Percentiles rank a stretch among this genome's conserved stretches.
phyloP scores from a whole-genome alignment of 2,329 filamentous ascomycete species.

The Cladophialophora yegresii region DNA sequence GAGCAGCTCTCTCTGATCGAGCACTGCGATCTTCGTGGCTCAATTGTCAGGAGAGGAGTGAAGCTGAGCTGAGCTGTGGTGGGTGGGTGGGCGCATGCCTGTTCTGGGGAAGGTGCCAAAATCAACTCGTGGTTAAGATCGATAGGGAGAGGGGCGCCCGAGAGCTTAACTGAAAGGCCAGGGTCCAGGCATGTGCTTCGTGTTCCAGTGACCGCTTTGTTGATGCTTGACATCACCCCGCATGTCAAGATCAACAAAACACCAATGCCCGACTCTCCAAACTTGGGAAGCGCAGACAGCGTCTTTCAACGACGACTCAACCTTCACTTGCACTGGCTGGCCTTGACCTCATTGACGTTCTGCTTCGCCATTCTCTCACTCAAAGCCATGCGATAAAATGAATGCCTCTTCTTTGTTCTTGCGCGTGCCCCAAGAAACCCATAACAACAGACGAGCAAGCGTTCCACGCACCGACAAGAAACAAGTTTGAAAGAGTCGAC shows the following conservation, averaged over 20 bases:
- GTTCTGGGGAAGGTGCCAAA: slow-evolving; percentile 5
- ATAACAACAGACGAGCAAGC: not conserved
- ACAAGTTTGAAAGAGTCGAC: not conserved
- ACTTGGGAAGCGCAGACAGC: not conserved
- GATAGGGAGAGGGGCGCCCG: not conserved
- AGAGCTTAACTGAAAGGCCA: not conserved
- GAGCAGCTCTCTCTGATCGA: not conserved
- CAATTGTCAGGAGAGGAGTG: too few species aligned
- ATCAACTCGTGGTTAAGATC: slow-evolving; percentile 1
- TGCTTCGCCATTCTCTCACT: not conserved
- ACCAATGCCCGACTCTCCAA: slow-evolving; percentile 3
- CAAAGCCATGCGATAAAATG: slow-evolving; percentile 2
- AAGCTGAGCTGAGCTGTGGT: not conserved
- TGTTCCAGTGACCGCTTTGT: slow-evolving; percentile 6
- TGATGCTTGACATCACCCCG: slow-evolving; percentile 27
- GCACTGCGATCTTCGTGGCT: not conserved
- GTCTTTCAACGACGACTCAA: not conserved
- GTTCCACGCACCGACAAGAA: not conserved
- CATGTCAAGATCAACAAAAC: slow-evolving; percentile 9
- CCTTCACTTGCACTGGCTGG: not conserved
- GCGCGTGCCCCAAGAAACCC: not conserved
- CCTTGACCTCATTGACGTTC: not conserved
- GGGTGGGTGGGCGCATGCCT: not conserved
- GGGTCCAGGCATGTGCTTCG: not conserved
- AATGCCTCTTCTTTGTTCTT: not conserved